These are phyloP conservation scores for Kandelia obovata DNA, from an alignment of 345 rosid species.

Conservation along the genomic window DNA sequence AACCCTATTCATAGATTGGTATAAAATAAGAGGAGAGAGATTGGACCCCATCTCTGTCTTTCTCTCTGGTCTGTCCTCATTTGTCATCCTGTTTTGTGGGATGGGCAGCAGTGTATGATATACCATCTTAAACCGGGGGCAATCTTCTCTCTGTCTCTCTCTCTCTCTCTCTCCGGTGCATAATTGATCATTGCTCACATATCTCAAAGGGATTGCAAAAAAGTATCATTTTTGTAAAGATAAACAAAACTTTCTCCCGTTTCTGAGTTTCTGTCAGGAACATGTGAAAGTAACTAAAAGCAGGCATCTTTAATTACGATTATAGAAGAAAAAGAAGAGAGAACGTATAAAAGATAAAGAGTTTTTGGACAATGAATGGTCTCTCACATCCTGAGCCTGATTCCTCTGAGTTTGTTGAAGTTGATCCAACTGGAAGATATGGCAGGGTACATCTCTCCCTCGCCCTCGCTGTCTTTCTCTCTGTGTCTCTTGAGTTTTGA, in stretches of 20 bases:
- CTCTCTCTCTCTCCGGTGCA: neutral
- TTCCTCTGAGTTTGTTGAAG: constrained; percentile 75
- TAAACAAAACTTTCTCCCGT: neutral
- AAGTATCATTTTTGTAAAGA: neutral
- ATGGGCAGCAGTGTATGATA: no score
- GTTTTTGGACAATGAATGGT: constrained; percentile 54
- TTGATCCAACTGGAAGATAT: constrained; percentile 98
- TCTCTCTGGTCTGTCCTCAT: neutral
- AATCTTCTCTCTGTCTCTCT: constrained; percentile 4
- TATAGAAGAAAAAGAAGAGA: neutral
- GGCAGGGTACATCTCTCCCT: constrained; percentile 50
- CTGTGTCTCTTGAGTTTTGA: neutral
- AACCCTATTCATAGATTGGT: no score
- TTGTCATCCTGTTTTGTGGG: constrained; percentile 1
- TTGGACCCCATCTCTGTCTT: neutral
- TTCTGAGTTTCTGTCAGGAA: neutral
- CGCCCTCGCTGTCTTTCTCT: neutral
- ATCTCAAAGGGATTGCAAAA: no score
- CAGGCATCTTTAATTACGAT: constrained; percentile 12
- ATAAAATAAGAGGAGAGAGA: neutral
- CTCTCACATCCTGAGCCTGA: constrained; percentile 45
- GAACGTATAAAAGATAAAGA: neutral
- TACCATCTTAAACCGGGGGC: neutral
- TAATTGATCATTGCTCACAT: no score
- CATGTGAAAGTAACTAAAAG: neutral